Evolutionary conservation across 2,329 filamentous ascomycete species (phyloP).

Genomic region (Lachnellula willkommii): DNA sequence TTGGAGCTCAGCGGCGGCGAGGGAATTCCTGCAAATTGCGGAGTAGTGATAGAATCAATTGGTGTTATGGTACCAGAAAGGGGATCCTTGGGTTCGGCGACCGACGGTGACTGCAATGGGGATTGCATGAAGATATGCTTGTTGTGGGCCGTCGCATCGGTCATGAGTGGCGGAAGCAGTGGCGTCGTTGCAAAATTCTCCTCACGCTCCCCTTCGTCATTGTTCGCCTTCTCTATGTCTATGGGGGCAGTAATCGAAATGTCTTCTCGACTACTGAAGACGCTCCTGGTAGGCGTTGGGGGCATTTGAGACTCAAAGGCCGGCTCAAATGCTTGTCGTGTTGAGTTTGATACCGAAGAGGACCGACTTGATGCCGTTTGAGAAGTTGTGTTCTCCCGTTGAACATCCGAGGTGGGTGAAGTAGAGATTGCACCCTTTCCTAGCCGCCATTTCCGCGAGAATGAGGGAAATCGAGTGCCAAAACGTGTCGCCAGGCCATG

Average conservation of each 20-base stretch:
- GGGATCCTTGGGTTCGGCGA: conserved; percentile 49
- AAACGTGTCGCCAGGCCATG: conserved; percentile 60
- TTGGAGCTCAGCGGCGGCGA: conserved; percentile 73
- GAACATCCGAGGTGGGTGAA: conserved; percentile 20
- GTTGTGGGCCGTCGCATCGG: conserved; percentile 39
- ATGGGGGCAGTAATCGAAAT: conserved; percentile 44
- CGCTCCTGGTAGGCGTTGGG: conserved; percentile 58
- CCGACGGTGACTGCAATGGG: conserved; percentile 78
- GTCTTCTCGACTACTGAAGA: conserved; percentile 50
- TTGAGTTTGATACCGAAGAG: conserved; percentile 66
- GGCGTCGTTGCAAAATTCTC: conserved; percentile 72
- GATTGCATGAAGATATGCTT: conserved; percentile 60
- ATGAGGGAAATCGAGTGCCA: conserved; percentile 51
- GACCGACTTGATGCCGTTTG: conserved; percentile 68
- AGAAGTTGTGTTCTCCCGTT: conserved; percentile 36
- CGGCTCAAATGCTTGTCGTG: conserved; percentile 41
- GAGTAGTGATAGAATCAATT: conserved; percentile 36
- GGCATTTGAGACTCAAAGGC: conserved; percentile 48
- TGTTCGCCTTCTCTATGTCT: conserved; percentile 49
- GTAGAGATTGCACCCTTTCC: conserved; percentile 37
- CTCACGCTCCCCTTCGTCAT: conserved; percentile 45
- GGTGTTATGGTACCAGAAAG: conserved; percentile 41
- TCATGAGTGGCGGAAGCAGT: conserved; percentile 75
- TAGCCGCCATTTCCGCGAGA: conserved; percentile 50
- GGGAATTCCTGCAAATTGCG: conserved; percentile 44